phyloP scores from a whole-genome alignment of 179 eudicot genomes.

The Beta lomatogona region DNA sequence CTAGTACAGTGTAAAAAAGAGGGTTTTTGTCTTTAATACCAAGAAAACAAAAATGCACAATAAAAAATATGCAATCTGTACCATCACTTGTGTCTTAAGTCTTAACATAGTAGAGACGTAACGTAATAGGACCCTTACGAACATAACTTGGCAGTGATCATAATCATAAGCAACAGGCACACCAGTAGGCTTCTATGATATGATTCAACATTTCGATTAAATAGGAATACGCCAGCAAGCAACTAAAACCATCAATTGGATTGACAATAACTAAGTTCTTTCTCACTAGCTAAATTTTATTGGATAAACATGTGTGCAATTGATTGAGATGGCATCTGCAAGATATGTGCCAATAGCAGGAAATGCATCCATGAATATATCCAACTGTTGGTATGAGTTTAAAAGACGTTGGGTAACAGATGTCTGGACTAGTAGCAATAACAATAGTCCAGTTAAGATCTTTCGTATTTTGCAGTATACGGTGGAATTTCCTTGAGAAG shows the following conservation, averaged over 20 bases:
- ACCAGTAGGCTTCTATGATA: not conserved
- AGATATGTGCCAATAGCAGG: not conserved
- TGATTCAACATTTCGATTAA: not conserved
- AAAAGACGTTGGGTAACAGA: not conserved
- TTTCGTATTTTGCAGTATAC: not conserved
- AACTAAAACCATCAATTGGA: not conserved
- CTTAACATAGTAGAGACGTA: not conserved
- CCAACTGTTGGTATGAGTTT: not conserved
- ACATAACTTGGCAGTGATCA: not conserved
- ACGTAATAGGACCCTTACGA: not conserved
- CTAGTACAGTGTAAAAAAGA: constrained; percentile 28
- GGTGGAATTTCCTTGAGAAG: not conserved
- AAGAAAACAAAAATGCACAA: not conserved
- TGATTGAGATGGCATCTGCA: not conserved
- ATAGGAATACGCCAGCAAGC: not conserved
- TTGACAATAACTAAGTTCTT: not conserved
- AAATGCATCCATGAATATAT: not conserved
- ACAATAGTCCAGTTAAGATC: not conserved
- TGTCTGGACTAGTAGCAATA: not conserved
- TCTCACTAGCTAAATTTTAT: not conserved
- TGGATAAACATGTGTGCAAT: not conserved
- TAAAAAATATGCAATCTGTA: not conserved
- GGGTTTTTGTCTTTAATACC: not conserved
- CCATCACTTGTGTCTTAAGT: not conserved
- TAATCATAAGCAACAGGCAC: constrained; percentile 3